A percentile compares a stretch with the other conserved stretches of the same genome.
Evolutionary conservation across 345 rosid genomes (phyloP).

Genomic region (Populus tremula): DNA sequence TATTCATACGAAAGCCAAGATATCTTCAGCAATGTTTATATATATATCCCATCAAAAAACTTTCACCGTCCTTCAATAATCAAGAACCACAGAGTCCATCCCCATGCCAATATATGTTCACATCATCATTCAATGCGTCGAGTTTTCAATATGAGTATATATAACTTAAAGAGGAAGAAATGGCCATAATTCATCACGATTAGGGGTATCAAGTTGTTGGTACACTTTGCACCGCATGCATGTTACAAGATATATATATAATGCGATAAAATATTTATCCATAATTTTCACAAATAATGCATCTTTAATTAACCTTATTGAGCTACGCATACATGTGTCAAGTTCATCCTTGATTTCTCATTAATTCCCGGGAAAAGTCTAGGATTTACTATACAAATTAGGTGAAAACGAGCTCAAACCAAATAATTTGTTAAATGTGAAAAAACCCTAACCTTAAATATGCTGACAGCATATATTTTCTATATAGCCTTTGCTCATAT

Average conservation of each 20-base stretch:
- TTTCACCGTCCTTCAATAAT: conserved; percentile 15
- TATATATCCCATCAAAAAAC: conserved; percentile 6
- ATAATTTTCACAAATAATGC: background rate
- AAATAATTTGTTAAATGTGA: conserved; percentile 9
- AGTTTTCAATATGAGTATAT: background rate
- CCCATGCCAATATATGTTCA: conserved; percentile 9
- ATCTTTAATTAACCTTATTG: background rate
- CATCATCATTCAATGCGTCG: conserved; percentile 17
- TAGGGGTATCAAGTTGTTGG: conserved; percentile 1
- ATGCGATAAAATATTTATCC: background rate
- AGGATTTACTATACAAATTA: background rate
- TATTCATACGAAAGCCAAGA: background rate
- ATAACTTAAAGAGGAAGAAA: conserved; percentile 20
- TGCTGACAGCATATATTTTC: background rate
- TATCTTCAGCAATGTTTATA: conserved; percentile 9
- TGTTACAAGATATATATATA: background rate
- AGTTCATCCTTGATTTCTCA: conserved; percentile 16
- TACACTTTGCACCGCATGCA: background rate
- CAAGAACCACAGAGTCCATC: conserved; percentile 2
- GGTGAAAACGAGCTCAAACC: background rate
- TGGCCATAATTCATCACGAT: conserved; percentile 1
- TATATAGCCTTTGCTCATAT: background rate
- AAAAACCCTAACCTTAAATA: conserved; percentile 51
- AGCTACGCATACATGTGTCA: background rate
- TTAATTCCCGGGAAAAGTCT: background rate